Conservation (phyloP, 192 early-diverging fungal species). For the Linnemannia elongata region DNA sequence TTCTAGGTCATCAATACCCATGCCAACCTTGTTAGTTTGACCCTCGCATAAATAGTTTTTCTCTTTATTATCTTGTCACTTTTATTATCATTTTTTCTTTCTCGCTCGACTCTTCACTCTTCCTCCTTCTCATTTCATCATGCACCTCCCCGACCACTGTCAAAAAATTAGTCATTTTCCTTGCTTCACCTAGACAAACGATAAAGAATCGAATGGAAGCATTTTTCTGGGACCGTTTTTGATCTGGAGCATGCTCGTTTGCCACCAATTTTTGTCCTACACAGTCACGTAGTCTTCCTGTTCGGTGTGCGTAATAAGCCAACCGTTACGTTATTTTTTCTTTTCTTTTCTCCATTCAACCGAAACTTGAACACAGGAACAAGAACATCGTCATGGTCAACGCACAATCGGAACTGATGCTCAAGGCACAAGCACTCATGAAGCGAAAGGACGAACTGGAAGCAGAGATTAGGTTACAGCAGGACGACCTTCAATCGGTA, state of each 20-base stretch:
- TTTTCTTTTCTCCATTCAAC: not conserved
- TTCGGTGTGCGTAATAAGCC: not conserved
- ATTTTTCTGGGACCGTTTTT: not conserved
- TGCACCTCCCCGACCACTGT: not conserved
- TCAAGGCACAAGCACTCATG: slow-evolving; percentile 60
- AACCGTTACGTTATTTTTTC: not conserved
- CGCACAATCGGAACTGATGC: slow-evolving; percentile 43
- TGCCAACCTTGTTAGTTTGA: slow-evolving; percentile 60
- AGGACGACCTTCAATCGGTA: slow-evolving; percentile 57
- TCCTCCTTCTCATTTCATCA: not conserved
- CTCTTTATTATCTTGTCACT: no score
- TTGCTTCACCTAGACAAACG: not conserved
- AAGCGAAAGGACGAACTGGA: slow-evolving; percentile 63
- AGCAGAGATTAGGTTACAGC: slow-evolving; percentile 51
- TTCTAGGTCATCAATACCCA: slow-evolving; percentile 60
- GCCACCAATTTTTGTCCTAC: not conserved
- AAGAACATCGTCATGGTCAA: slow-evolving; percentile 26
- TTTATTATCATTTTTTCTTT: slow-evolving; percentile 1
- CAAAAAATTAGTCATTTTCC: not conserved
- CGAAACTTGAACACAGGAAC: not conserved
- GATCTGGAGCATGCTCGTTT: not conserved
- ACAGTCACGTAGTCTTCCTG: not conserved
- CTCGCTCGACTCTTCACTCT: slow-evolving; percentile 20
- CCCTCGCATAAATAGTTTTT: slow-evolving; percentile 52
- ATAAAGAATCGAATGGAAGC: not conserved